These are phyloP conservation scores for Apiospora arundinis DNA, from an alignment of 2,329 filamentous ascomycete species.

Conservation along the genomic window DNA sequence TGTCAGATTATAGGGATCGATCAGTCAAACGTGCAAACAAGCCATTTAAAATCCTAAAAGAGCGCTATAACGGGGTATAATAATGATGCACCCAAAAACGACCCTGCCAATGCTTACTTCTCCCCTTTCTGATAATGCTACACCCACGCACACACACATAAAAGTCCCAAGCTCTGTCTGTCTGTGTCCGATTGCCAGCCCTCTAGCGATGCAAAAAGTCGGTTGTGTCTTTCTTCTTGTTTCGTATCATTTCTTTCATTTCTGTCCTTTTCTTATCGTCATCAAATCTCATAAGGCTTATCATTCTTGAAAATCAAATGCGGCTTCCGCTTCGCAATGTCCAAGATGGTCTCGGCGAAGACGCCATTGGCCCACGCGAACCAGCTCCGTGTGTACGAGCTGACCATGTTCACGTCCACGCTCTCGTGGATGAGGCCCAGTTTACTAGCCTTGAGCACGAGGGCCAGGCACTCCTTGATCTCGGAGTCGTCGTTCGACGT, in stretches of 20 bases:
- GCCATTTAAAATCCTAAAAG: slow-evolving; percentile 15
- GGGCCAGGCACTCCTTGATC: slow-evolving; percentile 73
- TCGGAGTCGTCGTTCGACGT: slow-evolving; percentile 85
- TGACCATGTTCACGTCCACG: slow-evolving; percentile 74
- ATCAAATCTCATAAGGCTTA: slow-evolving; percentile 60
- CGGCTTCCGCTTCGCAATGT: slow-evolving; percentile 87
- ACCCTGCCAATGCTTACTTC: slow-evolving; percentile 6
- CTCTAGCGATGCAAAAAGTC: background rate
- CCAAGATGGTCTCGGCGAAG: slow-evolving; percentile 89
- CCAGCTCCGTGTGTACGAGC: slow-evolving; percentile 86
- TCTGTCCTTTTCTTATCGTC: no score
- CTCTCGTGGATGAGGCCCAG: slow-evolving; percentile 92
- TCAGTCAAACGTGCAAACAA: background rate
- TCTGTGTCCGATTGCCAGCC: background rate
- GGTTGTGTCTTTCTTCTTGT: background rate
- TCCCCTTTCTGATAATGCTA: background rate
- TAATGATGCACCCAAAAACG: slow-evolving; percentile 14
- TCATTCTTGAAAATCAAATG: slow-evolving; percentile 79
- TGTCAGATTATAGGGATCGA: background rate
- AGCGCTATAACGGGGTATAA: slow-evolving; percentile 16
- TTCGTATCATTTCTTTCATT: no score
- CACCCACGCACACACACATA: background rate
- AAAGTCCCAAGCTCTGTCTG: background rate
- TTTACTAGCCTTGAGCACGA: slow-evolving; percentile 77
- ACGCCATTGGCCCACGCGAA: slow-evolving; percentile 99